phyloP scores from a whole-genome alignment of 2,329 filamentous ascomycete genomes.

The Fusarium chuoi region DNA sequence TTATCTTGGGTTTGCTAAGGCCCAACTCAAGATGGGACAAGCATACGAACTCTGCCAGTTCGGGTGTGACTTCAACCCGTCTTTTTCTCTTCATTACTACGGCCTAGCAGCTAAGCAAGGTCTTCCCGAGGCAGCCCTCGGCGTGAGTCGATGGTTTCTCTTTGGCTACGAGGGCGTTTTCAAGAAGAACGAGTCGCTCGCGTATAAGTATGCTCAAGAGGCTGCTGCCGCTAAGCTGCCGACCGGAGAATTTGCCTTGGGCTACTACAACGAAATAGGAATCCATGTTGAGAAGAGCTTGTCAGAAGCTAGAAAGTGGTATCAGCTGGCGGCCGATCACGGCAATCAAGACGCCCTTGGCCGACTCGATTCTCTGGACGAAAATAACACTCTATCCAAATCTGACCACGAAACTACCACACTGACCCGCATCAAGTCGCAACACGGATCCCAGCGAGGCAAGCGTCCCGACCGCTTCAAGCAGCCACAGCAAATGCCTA shows the following conservation, averaged over 20 bases:
- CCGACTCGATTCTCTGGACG: conserved; percentile 84
- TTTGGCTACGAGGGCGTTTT: conserved; percentile 94
- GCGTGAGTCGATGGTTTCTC: conserved; percentile 98
- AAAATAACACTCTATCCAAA: conserved; percentile 86
- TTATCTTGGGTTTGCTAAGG: conserved; percentile 94
- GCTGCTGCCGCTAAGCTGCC: conserved; percentile 84
- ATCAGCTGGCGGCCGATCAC: conserved; percentile 86
- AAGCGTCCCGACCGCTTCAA: conserved; percentile 70
- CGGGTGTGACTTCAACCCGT: conserved; percentile 93
- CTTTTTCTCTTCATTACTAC: conserved; percentile 94
- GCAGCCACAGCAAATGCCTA: conserved; percentile 60
- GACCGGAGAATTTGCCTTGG: conserved; percentile 95
- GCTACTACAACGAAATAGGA: conserved; percentile 97
- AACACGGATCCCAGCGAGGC: conserved; percentile 75
- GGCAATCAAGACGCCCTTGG: conserved; percentile 89
- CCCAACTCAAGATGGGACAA: conserved; percentile 96
- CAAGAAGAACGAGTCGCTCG: conserved; percentile 93
- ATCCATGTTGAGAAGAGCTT: conserved; percentile 89
- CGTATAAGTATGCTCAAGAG: conserved; percentile 89
- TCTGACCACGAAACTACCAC: conserved; percentile 93
- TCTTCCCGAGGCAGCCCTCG: conserved; percentile 92
- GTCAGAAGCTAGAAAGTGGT: conserved; percentile 87
- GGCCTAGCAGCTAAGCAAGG: conserved; percentile 91
- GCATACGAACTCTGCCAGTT: conserved; percentile 95
- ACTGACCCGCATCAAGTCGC: conserved; percentile 85